Evolutionary conservation across 2,329 filamentous ascomycete species (phyloP).

Genomic region (Trematosphaeria pertusa): DNA sequence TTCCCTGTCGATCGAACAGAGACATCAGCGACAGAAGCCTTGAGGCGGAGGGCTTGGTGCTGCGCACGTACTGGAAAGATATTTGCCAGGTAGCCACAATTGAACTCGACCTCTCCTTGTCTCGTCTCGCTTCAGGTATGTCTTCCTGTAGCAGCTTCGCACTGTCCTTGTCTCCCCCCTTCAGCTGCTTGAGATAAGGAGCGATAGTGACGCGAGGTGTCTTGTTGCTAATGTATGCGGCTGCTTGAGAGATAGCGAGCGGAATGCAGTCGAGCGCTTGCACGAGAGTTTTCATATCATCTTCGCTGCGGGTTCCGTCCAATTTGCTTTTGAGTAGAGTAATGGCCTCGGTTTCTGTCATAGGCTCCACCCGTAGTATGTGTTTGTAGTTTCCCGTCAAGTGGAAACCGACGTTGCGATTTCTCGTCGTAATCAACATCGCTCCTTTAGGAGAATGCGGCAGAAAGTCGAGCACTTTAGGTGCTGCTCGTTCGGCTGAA

Average conservation of each 20-base stretch:
- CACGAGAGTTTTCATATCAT: constrained; percentile 8
- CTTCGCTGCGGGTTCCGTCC: background rate
- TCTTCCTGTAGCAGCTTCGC: constrained; percentile 17
- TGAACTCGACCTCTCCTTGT: constrained; percentile 40
- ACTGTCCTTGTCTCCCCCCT: constrained; percentile 37
- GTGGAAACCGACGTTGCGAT: constrained; percentile 19
- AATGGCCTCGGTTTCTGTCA: constrained; percentile 22
- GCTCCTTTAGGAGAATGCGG: constrained; percentile 18
- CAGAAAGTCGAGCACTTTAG: constrained; percentile 14
- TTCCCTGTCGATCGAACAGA: constrained; percentile 53
- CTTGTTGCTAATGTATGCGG: constrained; percentile 33
- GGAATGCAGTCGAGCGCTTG: constrained; percentile 37
- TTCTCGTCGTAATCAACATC: constrained; percentile 21
- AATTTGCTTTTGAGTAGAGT: constrained; percentile 17
- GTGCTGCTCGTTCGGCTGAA: background rate
- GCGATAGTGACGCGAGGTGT: constrained; percentile 9
- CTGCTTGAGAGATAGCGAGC: constrained; percentile 43
- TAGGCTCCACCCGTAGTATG: constrained; percentile 17
- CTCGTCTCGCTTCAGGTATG: constrained; percentile 29
- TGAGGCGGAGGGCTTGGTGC: constrained; percentile 36
- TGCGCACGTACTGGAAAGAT: constrained; percentile 40
- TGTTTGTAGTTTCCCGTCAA: constrained; percentile 22
- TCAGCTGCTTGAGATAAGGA: constrained; percentile 50
- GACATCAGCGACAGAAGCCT: constrained; percentile 55
- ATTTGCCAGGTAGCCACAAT: constrained; percentile 45